Conservation (phyloP, 345 rosid species). For the Camelina neglecta region DNA sequence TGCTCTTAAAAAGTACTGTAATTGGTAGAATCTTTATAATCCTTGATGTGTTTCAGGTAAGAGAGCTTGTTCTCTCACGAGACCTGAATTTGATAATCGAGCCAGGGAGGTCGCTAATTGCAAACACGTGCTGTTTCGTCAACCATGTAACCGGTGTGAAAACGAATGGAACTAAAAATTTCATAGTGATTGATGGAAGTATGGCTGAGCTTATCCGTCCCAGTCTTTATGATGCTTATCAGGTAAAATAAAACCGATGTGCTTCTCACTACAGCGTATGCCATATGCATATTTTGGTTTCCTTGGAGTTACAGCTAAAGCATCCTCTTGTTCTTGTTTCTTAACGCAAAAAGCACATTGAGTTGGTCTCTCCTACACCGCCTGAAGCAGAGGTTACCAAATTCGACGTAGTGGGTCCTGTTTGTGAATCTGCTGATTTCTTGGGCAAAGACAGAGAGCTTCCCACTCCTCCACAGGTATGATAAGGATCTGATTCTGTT, state of each 20-base stretch:
- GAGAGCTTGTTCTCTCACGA: conserved; percentile 80
- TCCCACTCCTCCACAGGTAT: conserved; percentile 82
- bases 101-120: conserved; percentile 97
- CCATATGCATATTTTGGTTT: conserved; percentile 20
- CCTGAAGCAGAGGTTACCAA: conserved; percentile 66
- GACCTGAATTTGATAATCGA: conserved; percentile 85
- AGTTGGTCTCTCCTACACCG: conserved; percentile 82
- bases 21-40: conserved; percentile 9
- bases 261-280: background rate
- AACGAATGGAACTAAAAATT: conserved; percentile 91
- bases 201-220: conserved; percentile 99
- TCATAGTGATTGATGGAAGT: conserved; percentile 95
- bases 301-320: conserved; percentile 17
- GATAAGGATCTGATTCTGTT: conserved; percentile 4
- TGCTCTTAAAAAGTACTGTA: background rate
- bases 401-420: conserved; percentile 98
- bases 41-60: conserved; percentile 57
- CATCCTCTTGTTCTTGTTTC: conserved; percentile 29
- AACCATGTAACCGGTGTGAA: conserved; percentile 97
- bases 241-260: conserved; percentile 56
- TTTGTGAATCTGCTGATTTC: conserved; percentile 99
- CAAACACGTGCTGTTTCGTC: conserved; percentile 92
- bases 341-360: conserved; percentile 73
- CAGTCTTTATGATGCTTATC: conserved; percentile 96
- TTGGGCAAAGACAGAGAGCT: conserved; percentile 94